These are phyloP conservation scores for Phytopythium sindhum DNA, from an alignment of 352 stramenopile genomes.

Conservation along the genomic window DNA sequence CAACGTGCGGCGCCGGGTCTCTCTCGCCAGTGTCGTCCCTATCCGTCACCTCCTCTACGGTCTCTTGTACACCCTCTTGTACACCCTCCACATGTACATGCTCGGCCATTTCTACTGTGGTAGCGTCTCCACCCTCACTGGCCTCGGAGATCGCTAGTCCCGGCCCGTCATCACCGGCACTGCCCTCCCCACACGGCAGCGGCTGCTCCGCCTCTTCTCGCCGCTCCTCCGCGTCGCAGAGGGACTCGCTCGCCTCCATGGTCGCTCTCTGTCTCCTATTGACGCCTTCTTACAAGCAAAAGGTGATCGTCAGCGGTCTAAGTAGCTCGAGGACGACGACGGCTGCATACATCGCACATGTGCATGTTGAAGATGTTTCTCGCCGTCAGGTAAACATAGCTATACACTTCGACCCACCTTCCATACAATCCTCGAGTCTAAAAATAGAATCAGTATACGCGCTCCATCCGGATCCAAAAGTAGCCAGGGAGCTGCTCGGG, in stretches of 20 bases:
- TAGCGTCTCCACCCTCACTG: neutral
- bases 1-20: neutral
- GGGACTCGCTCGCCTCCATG: neutral
- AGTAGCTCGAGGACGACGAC: neutral
- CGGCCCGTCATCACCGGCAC: neutral
- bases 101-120: neutral
- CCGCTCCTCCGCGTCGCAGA: neutral
- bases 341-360: neutral
- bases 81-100: neutral
- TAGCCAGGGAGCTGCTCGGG: neutral
- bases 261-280: neutral
- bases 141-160: neutral
- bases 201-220: neutral
- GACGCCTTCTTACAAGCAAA: neutral
- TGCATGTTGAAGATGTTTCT: neutral
- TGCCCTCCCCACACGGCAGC: too few species aligned
- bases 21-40: neutral
- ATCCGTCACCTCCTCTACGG: neutral
- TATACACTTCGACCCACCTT: neutral
- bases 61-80: neutral
- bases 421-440: neutral
- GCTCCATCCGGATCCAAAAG: neutral
- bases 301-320: neutral
- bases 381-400: neutral
- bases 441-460: slow-evolving; percentile 7